Evolutionary conservation across 176 grass and related monocot species (phyloP), one percentile per base, ranked within the genome.

Genomic region (Pontederia paniculata): DNA sequence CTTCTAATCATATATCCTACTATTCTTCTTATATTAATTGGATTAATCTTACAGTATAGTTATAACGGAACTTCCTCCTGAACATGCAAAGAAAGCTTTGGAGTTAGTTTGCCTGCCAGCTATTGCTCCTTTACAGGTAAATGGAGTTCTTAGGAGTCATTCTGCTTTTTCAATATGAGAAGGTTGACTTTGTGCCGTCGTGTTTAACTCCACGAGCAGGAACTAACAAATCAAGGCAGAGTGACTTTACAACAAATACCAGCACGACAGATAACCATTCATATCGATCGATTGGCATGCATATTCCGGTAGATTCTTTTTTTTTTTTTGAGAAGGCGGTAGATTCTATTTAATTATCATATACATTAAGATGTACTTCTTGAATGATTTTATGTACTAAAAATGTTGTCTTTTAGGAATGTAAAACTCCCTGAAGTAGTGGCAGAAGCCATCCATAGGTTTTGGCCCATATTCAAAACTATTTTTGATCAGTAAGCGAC

Each of bases 271-370:
- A 74, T 98, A 71, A 91, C 75, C 16, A 31, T 91, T 44, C 83
- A 98, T 70, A 91, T 98, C 69, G 87, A 98, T 54, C 74, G 93
- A 23, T 76, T 98, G 69, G 88, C 93, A 2, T 84, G 87, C 77
- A 98, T 98, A 84, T 91, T 98, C 71, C 84, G 93, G 93, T 98
- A 53, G 50, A 17, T 16, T 20, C 51, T 75, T 11, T 7, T 72
- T 37, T n/a, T n/a, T n/a, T n/a, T n/a, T n/a, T n/a, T n/a, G n/a
- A n/a, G n/a, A n/a, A n/a, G n/a, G n/a, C 84, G 93, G 93, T 98
- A 53, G 50, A 17, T 16, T 20, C 51, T 75, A 12, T 7, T 72
- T 37, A 19, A 15, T 64, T 64, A 21, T 44, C 43, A 62, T 23
- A 42, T 62, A 44, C 17, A 43, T 9, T 19, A 9, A 52, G 9